These are phyloP conservation scores for Malania oleifera DNA, from an alignment of 164 flowering plant genomes.

Conservation along the genomic window DNA sequence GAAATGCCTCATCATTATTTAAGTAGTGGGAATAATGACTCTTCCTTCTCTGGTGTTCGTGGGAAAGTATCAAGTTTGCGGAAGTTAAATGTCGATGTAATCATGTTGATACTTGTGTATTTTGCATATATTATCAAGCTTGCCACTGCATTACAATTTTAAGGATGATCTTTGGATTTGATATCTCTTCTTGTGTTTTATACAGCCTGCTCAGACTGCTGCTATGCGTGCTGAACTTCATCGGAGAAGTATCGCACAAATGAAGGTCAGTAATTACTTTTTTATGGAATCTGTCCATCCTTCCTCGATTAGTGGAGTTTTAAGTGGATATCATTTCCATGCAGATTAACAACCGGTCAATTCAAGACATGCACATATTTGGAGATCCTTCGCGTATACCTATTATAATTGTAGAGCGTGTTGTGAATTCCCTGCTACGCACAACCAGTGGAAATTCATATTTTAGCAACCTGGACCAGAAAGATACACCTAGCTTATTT, in stretches of 20 bases:
- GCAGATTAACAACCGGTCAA: slow-evolving; percentile 84
- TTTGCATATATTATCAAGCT: background rate
- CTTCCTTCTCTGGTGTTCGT: slow-evolving; percentile 38
- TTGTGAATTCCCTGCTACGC: slow-evolving; percentile 60
- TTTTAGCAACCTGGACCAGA: slow-evolving; percentile 36
- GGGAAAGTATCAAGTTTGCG: slow-evolving; percentile 46
- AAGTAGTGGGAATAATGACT: slow-evolving; percentile 58
- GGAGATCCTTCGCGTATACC: slow-evolving; percentile 80
- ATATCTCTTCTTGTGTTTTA: slow-evolving; percentile 9
- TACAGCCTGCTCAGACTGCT: slow-evolving; percentile 79
- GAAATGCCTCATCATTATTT: slow-evolving; percentile 85
- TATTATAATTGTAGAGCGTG: slow-evolving; percentile 77
- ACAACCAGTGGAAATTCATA: slow-evolving; percentile 58
- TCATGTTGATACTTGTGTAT: background rate
- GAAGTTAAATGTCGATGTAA: slow-evolving; percentile 73
- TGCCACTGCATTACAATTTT: background rate
- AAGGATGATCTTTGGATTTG: slow-evolving; percentile 5
- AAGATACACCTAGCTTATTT: slow-evolving; percentile 27
- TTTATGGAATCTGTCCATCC: background rate
- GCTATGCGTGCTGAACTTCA: slow-evolving; percentile 89
- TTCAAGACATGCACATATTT: slow-evolving; percentile 93
- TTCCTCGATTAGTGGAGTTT: slow-evolving; percentile 3
- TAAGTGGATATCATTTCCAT: slow-evolving; percentile 5
- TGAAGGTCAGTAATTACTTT: slow-evolving; percentile 59
- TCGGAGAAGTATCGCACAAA: slow-evolving; percentile 88